Base-by-base conservation (phyloP, 129 eudicot genomes). In the carrot (Daucus carota) region DNA sequence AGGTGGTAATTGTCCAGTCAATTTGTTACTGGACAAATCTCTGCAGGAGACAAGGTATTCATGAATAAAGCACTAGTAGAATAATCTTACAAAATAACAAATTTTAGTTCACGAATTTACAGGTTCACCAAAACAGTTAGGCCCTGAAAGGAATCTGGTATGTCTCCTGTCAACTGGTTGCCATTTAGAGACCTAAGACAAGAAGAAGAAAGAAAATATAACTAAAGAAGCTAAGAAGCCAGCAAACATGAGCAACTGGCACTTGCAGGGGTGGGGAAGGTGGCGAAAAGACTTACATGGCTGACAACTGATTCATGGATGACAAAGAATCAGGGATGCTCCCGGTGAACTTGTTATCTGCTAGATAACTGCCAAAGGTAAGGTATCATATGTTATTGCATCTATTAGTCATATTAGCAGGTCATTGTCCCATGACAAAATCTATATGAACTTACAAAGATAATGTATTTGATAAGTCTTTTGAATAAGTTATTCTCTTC, bases 281-380 rank as follows among this genome's bases (percentile, higher is more conserved):
- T n/a, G 45, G 59, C 44, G 46, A 15, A 40, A 70, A 38, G 70
- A 80, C 97, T 81, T 86, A 91, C 98, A 93, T 75, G 54, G 96
- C 96, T 47, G 86, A 28, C 68, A 93, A 79, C 50, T 80, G 82
- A 32, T 76, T 81, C 32, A 89, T 60, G 72, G 96, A 82, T 29
- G 96, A 87, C 70, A 93, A 70, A 73, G 90, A 82, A 80, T 84
- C 82, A 24, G 98, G 98, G 73, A 93, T 89, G 80, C 75, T 86
- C 78, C 98, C 98, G 14, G 84, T 87, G 33, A 93, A 84, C 73
- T 89, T 81, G 81, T 93, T 93, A 82, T 78, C 97, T 87, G 97
- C 89, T 87, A 93, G 96, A 86, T 89, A 89, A 87, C 98, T 93
- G 96, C 86, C 88, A 83, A 81, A 78, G 86, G 86, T 84, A 87